Conservation (phyloP, 2,329 filamentous ascomycete genomes). For the Pleomassaria siparia region DNA sequence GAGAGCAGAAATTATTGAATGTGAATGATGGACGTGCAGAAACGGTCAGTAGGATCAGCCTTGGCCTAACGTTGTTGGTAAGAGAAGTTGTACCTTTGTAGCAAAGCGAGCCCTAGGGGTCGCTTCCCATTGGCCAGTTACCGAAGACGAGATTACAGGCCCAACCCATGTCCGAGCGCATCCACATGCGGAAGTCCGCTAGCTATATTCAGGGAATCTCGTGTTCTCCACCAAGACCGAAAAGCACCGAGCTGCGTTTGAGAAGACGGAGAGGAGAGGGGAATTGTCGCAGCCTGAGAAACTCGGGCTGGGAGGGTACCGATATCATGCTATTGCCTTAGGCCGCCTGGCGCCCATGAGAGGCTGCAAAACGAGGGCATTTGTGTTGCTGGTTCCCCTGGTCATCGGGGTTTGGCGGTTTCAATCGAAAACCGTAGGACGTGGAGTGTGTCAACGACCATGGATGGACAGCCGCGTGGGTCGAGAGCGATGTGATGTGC, state of each 20-base stretch:
- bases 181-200: not conserved
- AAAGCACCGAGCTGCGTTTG: slow-evolving; percentile 1
- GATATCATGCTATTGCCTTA: slow-evolving; percentile 1
- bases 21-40: no score
- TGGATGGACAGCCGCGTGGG: no score
- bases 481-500: no score
- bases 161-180: not conserved
- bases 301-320: not conserved
- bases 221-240: not conserved
- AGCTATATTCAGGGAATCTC: not conserved
- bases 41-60: not conserved
- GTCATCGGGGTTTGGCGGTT: no score
- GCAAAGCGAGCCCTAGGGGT: slow-evolving; percentile 1
- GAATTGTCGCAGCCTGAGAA: slow-evolving; percentile 2
- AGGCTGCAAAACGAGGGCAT: no score
- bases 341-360: no score
- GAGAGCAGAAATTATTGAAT: not conserved
- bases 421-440: no score
- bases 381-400: no score
- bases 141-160: slow-evolving; percentile 1
- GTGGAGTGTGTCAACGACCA: no score
- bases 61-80: slow-evolving; percentile 3
- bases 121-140: not conserved
- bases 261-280: slow-evolving; percentile 1
- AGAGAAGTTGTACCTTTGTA: slow-evolving; percentile 1